A percentile compares a stretch with the other conserved stretches of the same genome.
phyloP scores from a whole-genome alignment of 768 basidiomycete species.

The Termitomyces sp. region DNA sequence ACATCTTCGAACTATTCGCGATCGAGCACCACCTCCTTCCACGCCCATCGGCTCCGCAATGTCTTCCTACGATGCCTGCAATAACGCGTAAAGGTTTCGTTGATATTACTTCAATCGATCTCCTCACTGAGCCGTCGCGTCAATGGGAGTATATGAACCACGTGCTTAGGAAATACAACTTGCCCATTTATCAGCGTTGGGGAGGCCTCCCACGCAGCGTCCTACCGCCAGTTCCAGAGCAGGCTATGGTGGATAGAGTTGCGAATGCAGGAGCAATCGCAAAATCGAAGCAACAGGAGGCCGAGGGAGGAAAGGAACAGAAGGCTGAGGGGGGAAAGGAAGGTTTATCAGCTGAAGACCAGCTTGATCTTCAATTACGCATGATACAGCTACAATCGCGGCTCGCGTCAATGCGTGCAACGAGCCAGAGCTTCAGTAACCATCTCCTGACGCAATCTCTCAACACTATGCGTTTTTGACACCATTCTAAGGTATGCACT shows the following conservation, averaged over 20 bases:
- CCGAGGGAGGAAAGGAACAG: background rate
- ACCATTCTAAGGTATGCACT: too few species aligned
- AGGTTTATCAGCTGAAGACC: background rate
- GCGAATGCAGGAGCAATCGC: background rate
- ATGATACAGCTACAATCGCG: background rate
- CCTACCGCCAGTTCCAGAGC: slow-evolving; percentile 7
- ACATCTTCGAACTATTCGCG: slow-evolving; percentile 10
- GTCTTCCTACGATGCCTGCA: slow-evolving; percentile 11
- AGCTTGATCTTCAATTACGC: background rate
- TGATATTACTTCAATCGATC: slow-evolving; percentile 8
- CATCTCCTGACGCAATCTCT: background rate
- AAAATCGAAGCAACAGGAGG: background rate
- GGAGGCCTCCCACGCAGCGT: slow-evolving; percentile 13
- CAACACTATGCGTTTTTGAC: background rate
- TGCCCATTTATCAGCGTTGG: slow-evolving; percentile 11
- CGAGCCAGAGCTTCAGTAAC: background rate
- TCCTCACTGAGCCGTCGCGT: slow-evolving; percentile 11
- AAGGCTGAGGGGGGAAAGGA: background rate
- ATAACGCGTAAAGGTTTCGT: slow-evolving; percentile 15
- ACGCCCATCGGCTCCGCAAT: background rate
- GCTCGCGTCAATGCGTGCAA: background rate
- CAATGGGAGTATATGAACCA: slow-evolving; percentile 9
- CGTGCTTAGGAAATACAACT: slow-evolving; percentile 9
- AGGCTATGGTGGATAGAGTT: slow-evolving; percentile 9
- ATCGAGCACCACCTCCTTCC: slow-evolving; percentile 15